Base-by-base conservation (phyloP, 805 yeast species). In the Ogataea henricii region DNA sequence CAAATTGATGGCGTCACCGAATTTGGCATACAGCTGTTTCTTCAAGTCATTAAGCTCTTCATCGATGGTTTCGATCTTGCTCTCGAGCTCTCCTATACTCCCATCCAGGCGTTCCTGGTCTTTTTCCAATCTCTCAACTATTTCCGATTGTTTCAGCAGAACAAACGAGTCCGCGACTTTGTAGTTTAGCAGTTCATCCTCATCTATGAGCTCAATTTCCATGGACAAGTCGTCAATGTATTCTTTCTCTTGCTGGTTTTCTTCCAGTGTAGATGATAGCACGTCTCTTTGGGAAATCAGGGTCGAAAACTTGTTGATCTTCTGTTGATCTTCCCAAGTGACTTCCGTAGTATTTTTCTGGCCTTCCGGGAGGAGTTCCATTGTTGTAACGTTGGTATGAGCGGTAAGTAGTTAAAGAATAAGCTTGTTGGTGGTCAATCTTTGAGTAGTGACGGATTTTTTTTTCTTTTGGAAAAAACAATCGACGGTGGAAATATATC, bases 291-390 rank as follows among this genome's bases (percentile, higher is more conserved):
- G 81, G 54, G 83, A 73, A 50, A 90, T 88, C 52, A 90, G 73
- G 39, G 90, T 86, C 13, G 96, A 88, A 63, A 94, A 92, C 64
- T 82, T 82, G 68, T 92, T 94, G 71, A 92, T 92, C 62, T 81
- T 81, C 63, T 87, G 83, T 70, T 92, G 99, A 65, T 92, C 98
- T 48, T 80, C 88, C 85, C 89, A 83, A 22, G 76, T 68, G 21
- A 87, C 95, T 54, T 85, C 88, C 0, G 74, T 65, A 4, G 75
- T 74, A 60, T 80, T 80, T 42, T 64, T 63, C 54, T 78, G 79
- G 22, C 85, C 85, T 54, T 76, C 74, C 2, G 86, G 85, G 46
- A 81, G 54, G 53, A 68, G 49, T 33, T 64, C 66, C 67, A 64
- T 64, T 16, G 14, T 44, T n/a, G 27, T 20, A 16, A 16, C 23